phyloP scores from a whole-genome alignment of 192 early-diverging fungal species.

The Spinellus fusiger region DNA sequence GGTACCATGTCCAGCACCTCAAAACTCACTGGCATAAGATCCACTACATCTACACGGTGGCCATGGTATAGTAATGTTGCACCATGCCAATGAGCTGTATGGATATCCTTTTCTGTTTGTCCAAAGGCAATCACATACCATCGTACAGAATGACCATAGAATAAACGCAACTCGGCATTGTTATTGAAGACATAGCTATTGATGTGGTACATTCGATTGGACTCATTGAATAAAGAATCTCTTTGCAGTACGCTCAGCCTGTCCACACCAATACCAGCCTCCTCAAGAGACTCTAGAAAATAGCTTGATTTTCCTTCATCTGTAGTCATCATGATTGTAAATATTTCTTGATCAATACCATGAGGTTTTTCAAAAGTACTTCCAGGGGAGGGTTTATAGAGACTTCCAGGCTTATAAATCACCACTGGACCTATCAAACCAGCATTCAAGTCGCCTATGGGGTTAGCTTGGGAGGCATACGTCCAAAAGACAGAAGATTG shows the following conservation, averaged over 20 bases:
- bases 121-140: constrained; percentile 29
- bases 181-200: constrained; percentile 36
- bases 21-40: constrained; percentile 30
- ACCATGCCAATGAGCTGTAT: constrained; percentile 40
- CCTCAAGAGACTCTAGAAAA: constrained; percentile 9
- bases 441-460: constrained; percentile 26
- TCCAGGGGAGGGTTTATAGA: constrained; percentile 8
- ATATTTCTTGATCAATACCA: constrained; percentile 25
- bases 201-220: constrained; percentile 35
- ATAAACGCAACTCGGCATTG: constrained; percentile 17
- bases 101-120: constrained; percentile 9
- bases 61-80: constrained; percentile 29
- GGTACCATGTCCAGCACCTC: constrained; percentile 34
- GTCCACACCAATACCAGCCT: constrained; percentile 4
- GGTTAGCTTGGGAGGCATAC: constrained; percentile 24
- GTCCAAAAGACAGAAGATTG: constrained; percentile 30
- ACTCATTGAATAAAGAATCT: constrained; percentile 26
- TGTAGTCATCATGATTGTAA: constrained; percentile 29
- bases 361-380: constrained; percentile 12
- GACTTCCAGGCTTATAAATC: constrained; percentile 27
- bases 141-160: constrained; percentile 15
- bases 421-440: constrained; percentile 33
- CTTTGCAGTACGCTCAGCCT: neutral
- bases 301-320: constrained; percentile 24
- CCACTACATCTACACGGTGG: constrained; percentile 39